Evolutionary conservation across 768 basidiomycete genomes (phyloP).

Genomic region (Lepiota venenata): DNA sequence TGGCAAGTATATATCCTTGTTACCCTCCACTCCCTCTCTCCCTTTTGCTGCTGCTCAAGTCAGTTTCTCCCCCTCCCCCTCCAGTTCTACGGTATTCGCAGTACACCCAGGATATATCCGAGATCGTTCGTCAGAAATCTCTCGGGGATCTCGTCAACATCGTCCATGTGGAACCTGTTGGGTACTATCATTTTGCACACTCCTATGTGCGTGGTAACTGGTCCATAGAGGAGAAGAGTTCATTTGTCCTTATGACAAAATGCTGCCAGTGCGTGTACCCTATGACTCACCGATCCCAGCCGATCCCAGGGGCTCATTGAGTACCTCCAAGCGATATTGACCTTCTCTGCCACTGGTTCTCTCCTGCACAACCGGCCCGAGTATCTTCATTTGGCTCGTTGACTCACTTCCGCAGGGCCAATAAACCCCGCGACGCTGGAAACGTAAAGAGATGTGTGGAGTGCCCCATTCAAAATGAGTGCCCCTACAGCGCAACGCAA

Average conservation of each 20-base stretch:
- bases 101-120: constrained; percentile 67
- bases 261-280: constrained; percentile 71
- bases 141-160: constrained; percentile 81
- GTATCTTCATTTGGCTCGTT: constrained; percentile 88
- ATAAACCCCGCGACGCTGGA: constrained; percentile 69
- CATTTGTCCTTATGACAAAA: constrained; percentile 87
- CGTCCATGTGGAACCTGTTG: constrained; percentile 84
- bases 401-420: constrained; percentile 71
- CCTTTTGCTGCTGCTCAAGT: not conserved
- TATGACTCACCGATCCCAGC: not conserved
- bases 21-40: not conserved
- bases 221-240: constrained; percentile 63
- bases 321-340: constrained; percentile 76
- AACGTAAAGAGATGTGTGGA: constrained; percentile 70
- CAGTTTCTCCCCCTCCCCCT: no score
- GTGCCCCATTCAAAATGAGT: constrained; percentile 67
- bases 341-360: constrained; percentile 74
- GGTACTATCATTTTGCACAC: constrained; percentile 87
- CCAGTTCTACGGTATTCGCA: constrained; percentile 86
- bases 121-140: constrained; percentile 63
- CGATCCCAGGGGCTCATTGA: constrained; percentile 5
- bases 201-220: constrained; percentile 86
- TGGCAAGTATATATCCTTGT: constrained; percentile 49
- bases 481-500: constrained; percentile 86
- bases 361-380: constrained; percentile 57